These are phyloP conservation scores for Fusarium mexicanum DNA, from an alignment of 2,329 filamentous ascomycete species.

Conservation along the genomic window DNA sequence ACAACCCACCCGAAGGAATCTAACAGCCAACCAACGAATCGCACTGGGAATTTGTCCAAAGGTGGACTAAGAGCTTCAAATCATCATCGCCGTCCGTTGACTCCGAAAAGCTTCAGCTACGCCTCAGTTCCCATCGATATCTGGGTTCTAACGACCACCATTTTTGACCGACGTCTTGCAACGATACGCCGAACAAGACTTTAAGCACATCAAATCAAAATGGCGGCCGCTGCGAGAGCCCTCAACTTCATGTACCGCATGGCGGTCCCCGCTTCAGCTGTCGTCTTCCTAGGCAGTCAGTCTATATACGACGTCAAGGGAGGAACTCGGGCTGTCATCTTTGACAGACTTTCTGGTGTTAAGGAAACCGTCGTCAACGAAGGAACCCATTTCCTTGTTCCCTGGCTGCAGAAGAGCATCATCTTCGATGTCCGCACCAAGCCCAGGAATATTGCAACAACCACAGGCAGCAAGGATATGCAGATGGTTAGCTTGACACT, in stretches of 20 bases:
- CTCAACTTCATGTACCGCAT: conserved; percentile 72
- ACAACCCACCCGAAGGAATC: conserved; percentile 23
- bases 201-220: conserved; percentile 43
- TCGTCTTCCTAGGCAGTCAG: conserved; percentile 73
- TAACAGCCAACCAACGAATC: conserved; percentile 32
- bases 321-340: conserved; percentile 95
- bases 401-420: conserved; percentile 95
- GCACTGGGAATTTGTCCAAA: conserved; percentile 32
- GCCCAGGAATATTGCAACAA: conserved; percentile 96
- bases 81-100: conserved; percentile 40
- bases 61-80: conserved; percentile 40
- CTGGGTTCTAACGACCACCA: neutral
- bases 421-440: conserved; percentile 97
- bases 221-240: conserved; percentile 66
- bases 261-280: conserved; percentile 79
- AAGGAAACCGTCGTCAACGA: conserved; percentile 94
- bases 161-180: conserved; percentile 1
- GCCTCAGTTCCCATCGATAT: conserved; percentile 17
- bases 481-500: conserved; percentile 99
- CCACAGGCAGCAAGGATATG: conserved; percentile 97
- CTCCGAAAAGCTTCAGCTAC: conserved; percentile 42
- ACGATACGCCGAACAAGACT: neutral
- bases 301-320: conserved; percentile 98
- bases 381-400: conserved; percentile 95
- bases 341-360: conserved; percentile 91